A percentile compares a stretch with the other conserved stretches of the same genome.
These are phyloP conservation scores for Taxawa tesnikishii DNA, from an alignment of 2,329 filamentous ascomycete species.

Conservation along the genomic window DNA sequence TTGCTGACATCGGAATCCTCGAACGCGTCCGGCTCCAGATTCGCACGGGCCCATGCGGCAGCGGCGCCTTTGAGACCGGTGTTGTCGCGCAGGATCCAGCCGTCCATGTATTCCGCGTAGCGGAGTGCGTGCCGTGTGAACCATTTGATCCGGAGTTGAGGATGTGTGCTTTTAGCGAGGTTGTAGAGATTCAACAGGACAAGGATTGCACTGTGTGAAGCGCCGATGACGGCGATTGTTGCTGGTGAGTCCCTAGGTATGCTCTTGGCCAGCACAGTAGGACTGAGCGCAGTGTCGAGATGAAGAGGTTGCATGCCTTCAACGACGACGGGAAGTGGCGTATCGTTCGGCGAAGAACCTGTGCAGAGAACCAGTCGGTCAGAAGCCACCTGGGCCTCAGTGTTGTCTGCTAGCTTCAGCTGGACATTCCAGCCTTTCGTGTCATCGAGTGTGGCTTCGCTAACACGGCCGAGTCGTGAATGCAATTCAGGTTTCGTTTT, in stretches of 20 bases:
- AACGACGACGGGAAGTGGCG: constrained; percentile 29
- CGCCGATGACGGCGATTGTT: constrained; percentile 47
- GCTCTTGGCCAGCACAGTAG: constrained; percentile 32
- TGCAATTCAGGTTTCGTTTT: constrained; percentile 26
- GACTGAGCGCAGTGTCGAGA: constrained; percentile 45
- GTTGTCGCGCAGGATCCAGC: constrained; percentile 54
- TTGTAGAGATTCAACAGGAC: constrained; percentile 49
- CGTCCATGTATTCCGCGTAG: constrained; percentile 50
- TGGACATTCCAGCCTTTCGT: constrained; percentile 26
- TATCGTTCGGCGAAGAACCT: constrained; percentile 38
- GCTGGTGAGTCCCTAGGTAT: constrained; percentile 24
- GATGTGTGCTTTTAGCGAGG: constrained; percentile 39
- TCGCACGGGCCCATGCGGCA: constrained; percentile 45
- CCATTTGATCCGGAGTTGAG: constrained; percentile 46
- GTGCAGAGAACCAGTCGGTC: constrained; percentile 46
- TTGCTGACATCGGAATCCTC: constrained; percentile 31
- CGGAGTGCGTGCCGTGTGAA: constrained; percentile 48
- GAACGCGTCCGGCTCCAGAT: constrained; percentile 43
- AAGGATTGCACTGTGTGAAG: constrained; percentile 51
- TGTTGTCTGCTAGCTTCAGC: constrained; percentile 13
- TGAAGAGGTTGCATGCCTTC: constrained; percentile 31
- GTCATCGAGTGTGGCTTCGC: constrained; percentile 25
- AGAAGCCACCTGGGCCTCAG: constrained; percentile 17
- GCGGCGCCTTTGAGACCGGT: constrained; percentile 52
- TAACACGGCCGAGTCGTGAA: constrained; percentile 25